Evolutionary conservation across 352 stramenopile species (phyloP).

Genomic region (Phytophthora cactorum): DNA sequence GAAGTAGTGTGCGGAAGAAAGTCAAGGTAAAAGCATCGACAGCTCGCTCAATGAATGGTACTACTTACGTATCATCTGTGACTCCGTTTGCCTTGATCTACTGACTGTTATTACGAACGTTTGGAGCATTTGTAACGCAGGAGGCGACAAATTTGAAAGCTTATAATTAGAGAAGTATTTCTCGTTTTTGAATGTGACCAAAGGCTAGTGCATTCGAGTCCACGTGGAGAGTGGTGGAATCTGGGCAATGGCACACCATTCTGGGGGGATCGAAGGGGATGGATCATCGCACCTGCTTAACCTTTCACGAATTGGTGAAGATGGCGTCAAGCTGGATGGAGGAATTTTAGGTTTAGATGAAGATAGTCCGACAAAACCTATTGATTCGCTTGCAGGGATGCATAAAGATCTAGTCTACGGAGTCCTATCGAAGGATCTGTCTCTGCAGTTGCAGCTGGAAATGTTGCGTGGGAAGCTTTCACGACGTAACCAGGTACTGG

Average conservation of each 20-base stretch:
- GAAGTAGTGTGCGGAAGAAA: constrained; percentile 6
- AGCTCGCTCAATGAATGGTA: background rate
- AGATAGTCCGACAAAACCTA: constrained; percentile 8
- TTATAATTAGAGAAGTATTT: constrained; percentile 35
- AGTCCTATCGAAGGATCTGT: constrained; percentile 43
- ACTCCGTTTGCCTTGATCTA: background rate
- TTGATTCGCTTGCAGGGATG: constrained; percentile 14
- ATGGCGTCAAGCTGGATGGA: constrained; percentile 7
- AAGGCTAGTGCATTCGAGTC: background rate
- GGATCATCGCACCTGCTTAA: constrained; percentile 13
- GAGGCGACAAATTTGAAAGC: background rate
- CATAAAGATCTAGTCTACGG: constrained; percentile 37
- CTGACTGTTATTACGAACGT: constrained; percentile 14
- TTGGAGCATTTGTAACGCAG: background rate
- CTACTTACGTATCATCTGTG: background rate
- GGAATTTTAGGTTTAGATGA: constrained; percentile 13
- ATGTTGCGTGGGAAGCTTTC: constrained; percentile 74
- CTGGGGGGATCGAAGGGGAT: constrained; percentile 8
- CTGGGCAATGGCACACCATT: constrained; percentile 21
- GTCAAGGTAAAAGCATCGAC: constrained; percentile 13
- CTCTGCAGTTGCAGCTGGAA: constrained; percentile 55
- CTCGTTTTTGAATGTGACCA: constrained; percentile 14
- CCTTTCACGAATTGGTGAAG: constrained; percentile 21
- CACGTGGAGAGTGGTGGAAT: background rate
- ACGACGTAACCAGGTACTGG: constrained; percentile 74